Conservation (phyloP, 1,139 yeast species). For the Candida tropicalis region DNA sequence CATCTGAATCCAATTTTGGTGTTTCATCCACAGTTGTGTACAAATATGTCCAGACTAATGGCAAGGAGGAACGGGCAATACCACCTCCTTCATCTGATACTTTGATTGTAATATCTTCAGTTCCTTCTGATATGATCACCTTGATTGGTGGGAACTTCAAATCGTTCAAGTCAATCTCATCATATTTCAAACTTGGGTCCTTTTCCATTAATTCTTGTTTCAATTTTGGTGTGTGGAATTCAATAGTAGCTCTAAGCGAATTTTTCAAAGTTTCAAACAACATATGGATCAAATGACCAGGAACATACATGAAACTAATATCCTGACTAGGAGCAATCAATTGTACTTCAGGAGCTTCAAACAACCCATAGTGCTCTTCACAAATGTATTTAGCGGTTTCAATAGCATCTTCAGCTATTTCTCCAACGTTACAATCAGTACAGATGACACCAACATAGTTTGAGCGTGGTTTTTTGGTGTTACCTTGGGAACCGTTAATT, state of each 20-base stretch:
- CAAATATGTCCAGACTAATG: constrained; percentile 87
- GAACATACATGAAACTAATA: constrained; percentile 81
- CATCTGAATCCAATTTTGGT: constrained; percentile 65
- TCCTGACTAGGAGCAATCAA: constrained; percentile 69
- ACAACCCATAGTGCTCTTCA: constrained; percentile 82
- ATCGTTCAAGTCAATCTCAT: constrained; percentile 58
- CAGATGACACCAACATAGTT: constrained; percentile 84
- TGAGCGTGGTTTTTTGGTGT: constrained; percentile 44
- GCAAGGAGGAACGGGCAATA: constrained; percentile 80
- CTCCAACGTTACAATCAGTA: constrained; percentile 76
- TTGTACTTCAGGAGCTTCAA: constrained; percentile 80
- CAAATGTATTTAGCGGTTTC: constrained; percentile 87
- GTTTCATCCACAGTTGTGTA: constrained; percentile 84
- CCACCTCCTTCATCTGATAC: constrained; percentile 96
- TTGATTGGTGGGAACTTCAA: constrained; percentile 81
- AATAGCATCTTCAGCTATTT: constrained; percentile 80
- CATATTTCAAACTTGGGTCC: constrained; percentile 45
- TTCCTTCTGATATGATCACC: constrained; percentile 88
- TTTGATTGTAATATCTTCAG: constrained; percentile 90
- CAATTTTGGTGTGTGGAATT: constrained; percentile 56
- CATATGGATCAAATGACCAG: constrained; percentile 89
- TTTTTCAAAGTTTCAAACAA: constrained; percentile 83
- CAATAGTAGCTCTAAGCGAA: constrained; percentile 83
- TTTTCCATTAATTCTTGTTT: constrained; percentile 41
- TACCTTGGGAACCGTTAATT: constrained; percentile 32